Evolutionary conservation across 495 filamentous ascomycete genomes (phyloP), one percentile per base, ranked within the genome.

Genomic region (Podospora comata): DNA sequence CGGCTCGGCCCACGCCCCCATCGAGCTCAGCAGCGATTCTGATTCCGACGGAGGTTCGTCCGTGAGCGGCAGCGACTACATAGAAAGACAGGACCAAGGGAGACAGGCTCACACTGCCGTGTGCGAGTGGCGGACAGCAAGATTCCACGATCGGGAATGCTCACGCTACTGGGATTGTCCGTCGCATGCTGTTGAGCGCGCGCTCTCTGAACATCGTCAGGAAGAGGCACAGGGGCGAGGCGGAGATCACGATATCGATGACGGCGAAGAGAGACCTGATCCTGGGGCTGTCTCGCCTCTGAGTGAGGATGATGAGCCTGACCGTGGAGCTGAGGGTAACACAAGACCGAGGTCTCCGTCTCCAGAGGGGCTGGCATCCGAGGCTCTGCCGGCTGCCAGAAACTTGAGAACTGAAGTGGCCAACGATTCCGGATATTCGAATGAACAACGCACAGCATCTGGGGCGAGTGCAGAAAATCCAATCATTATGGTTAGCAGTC

Each of bases 131-230:
- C 75, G 76, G n/a, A 80, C 73, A 11, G 5, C 65, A 28, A 67
- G 68, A 20, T 79, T 74, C 60, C 71, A 78, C 65, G 76, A 78
- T 54, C 70, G 72, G n/a, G 80, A 82, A 71, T 82, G 80, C 72
- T 69, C 68, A n/a, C 76, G 76, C 39, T 83, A 77, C 68, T 77
- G 79, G 65, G 81, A 83, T 71, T 82, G 80, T 44, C 81, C 79
- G 15, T 73, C 78, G 15, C 81, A 82, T 61, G 19, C 73, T 11
- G 65, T 80, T 6, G 75, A 77, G 54, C 70, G 79, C 26, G 63
- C 62, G 19, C 62, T 74, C 1, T 72, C 72, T 4, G 73, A 75
- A n/a, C 34, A 59, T 23, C 39, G 15, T 16, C 39, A 48, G 39
- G 68, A 62, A 39, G 64, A 71, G 23, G 63, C n/a, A 4, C 34